Evolutionary conservation across 768 basidiomycete genomes (phyloP).

Genomic region (Collybia sordida): DNA sequence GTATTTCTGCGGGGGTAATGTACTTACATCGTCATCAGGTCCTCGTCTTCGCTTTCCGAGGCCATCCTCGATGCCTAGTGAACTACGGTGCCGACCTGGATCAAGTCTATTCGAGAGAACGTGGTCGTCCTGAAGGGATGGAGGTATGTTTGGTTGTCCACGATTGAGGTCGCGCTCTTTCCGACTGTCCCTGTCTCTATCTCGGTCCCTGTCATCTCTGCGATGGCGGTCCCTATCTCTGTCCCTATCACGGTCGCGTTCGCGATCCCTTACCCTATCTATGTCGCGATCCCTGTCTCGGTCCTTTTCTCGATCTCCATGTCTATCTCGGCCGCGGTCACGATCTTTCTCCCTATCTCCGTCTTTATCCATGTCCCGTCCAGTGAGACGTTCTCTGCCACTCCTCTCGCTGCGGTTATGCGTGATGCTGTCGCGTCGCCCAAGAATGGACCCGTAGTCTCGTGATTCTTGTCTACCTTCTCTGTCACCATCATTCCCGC

Average conservation of each 20-base stretch:
- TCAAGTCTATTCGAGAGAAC: slow-evolving; percentile 61
- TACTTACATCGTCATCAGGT: slow-evolving; percentile 72
- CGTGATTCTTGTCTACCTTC: slow-evolving; percentile 48
- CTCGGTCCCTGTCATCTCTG: slow-evolving; percentile 59
- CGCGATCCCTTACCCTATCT: slow-evolving; percentile 48
- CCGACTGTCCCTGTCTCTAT: slow-evolving; percentile 51
- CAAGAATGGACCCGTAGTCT: slow-evolving; percentile 34
- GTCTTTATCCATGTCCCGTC: slow-evolving; percentile 43
- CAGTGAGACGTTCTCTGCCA: slow-evolving; percentile 37
- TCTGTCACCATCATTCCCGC: slow-evolving; percentile 51
- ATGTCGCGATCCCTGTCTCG: slow-evolving; percentile 60
- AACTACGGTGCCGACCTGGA: slow-evolving; percentile 50
- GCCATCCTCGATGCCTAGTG: slow-evolving; percentile 54
- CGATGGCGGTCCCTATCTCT: slow-evolving; percentile 56
- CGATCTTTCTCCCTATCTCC: slow-evolving; percentile 48
- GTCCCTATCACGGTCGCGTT: slow-evolving; percentile 48
- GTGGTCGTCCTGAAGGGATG: slow-evolving; percentile 49
- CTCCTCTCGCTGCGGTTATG: slow-evolving; percentile 51
- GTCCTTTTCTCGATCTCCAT: slow-evolving; percentile 55
- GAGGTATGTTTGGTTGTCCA: slow-evolving; percentile 31
- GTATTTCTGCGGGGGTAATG: slow-evolving; percentile 2
- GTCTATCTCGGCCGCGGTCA: slow-evolving; percentile 44
- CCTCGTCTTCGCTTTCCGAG: slow-evolving; percentile 73
- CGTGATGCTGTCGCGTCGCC: slow-evolving; percentile 51
- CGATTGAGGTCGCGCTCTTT: slow-evolving; percentile 57